Evolutionary conservation across 2,329 filamentous ascomycete genomes (phyloP).

Genomic region (Conoideocrella luteorostrata): DNA sequence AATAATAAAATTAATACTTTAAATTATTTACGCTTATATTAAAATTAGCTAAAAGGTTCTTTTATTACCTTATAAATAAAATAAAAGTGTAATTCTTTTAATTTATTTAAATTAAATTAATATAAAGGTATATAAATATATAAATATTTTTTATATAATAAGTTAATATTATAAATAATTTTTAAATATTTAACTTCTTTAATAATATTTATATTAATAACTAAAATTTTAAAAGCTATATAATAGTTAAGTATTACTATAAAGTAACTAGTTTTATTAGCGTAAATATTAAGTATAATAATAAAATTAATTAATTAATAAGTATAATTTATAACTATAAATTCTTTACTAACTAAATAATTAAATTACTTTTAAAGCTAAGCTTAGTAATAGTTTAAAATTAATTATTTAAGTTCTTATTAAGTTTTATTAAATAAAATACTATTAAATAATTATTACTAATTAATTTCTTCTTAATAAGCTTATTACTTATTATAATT

Average conservation of each 20-base stretch:
- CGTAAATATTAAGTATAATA: not conserved
- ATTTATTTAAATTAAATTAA: not conserved
- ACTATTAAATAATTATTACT: conserved; percentile 5
- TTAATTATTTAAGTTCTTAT: conserved; percentile 23
- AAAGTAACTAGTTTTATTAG: not conserved
- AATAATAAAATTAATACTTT: not conserved
- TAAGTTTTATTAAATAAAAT: too few relatives aligned
- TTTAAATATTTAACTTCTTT: not conserved
- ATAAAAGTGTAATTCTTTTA: not conserved
- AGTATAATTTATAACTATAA: conserved; percentile 11
- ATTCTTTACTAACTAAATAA: conserved; percentile 30
- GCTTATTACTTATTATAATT: not conserved
- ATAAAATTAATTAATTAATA: not conserved
- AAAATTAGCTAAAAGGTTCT: not conserved
- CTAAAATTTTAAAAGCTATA: not conserved
- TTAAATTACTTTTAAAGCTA: conserved; percentile 28
- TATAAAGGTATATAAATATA: not conserved
- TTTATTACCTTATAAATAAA: not conserved
- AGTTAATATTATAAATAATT: not conserved
- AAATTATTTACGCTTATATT: not conserved
- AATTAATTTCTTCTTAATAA: conserved; percentile 14
- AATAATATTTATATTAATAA: not conserved
- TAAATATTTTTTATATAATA: not conserved
- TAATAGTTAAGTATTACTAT: conserved; percentile 7
- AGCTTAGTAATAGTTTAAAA: conserved; percentile 30